Conservation (phyloP, 306 rosid genomes). For the Glycine latifolia region DNA sequence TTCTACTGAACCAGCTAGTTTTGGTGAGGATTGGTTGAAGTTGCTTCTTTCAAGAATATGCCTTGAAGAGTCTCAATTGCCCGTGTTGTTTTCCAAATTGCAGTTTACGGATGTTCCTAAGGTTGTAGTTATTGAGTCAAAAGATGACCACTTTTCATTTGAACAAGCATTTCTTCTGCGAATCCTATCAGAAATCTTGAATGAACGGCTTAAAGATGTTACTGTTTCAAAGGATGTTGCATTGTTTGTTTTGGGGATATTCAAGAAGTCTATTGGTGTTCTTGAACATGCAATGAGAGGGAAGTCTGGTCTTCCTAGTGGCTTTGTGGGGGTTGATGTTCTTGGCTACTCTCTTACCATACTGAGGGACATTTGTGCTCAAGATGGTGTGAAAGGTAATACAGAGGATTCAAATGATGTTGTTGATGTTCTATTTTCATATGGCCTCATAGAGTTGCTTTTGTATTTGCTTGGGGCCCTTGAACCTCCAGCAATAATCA, state of each 20-base stretch:
- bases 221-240: conserved; percentile 55
- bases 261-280: conserved; percentile 60
- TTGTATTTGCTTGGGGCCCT: conserved; percentile 68
- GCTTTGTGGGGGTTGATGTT: conserved; percentile 58
- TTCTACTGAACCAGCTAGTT: conserved; percentile 60
- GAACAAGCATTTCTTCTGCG: conserved; percentile 63
- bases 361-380: conserved; percentile 78
- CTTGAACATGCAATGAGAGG: conserved; percentile 47
- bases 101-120: conserved; percentile 28
- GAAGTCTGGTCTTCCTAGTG: conserved; percentile 71
- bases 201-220: conserved; percentile 60
- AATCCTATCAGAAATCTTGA: conserved; percentile 60
- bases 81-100: conserved; percentile 55
- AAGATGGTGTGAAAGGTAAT: conserved; percentile 45
- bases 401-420: conserved; percentile 49
- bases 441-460: conserved; percentile 63
- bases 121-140: conserved; percentile 34
- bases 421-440: conserved; percentile 59
- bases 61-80: conserved; percentile 64
- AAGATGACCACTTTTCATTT: conserved; percentile 41
- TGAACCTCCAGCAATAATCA: conserved; percentile 75
- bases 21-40: conserved; percentile 77
- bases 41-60: conserved; percentile 72
- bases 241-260: conserved; percentile 58
- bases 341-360: conserved; percentile 76